Evolutionary conservation across 2,329 filamentous ascomycete species (phyloP).

Genomic region (Microsporum audouinii): DNA sequence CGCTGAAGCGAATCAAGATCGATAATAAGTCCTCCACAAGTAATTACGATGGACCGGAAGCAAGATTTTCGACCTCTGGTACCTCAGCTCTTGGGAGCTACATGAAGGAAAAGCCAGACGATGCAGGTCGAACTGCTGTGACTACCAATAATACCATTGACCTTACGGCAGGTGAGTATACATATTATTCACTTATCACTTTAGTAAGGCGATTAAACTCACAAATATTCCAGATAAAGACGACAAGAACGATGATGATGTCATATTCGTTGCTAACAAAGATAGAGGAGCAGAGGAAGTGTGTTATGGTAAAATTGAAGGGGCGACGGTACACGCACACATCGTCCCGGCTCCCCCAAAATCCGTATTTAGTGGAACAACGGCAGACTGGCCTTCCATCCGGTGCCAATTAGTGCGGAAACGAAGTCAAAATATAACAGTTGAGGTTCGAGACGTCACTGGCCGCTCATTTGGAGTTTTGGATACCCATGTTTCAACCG

Average conservation of each 20-base stretch:
- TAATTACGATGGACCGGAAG: constrained; percentile 33
- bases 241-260: constrained; percentile 28
- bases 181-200: background rate
- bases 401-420: constrained; percentile 58
- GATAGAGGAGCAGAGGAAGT: constrained; percentile 59
- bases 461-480: constrained; percentile 64
- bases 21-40: constrained; percentile 22
- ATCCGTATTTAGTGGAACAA: constrained; percentile 46
- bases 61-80: constrained; percentile 29
- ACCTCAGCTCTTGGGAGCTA: constrained; percentile 53
- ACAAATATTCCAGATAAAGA: constrained; percentile 24
- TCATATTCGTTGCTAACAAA: constrained; percentile 40
- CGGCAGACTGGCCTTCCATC: constrained; percentile 56
- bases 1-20: constrained; percentile 56
- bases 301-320: constrained; percentile 68
- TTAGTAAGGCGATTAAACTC: background rate
- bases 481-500: constrained; percentile 54
- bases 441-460: constrained; percentile 63
- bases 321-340: constrained; percentile 54
- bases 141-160: constrained; percentile 39
- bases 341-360: constrained; percentile 48
- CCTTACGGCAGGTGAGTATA: constrained; percentile 28
- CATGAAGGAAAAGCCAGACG: constrained; percentile 48
- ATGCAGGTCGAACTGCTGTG: constrained; percentile 26
- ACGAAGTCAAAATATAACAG: constrained; percentile 46